Percentiles rank a stretch among this genome's conserved stretches.
These are phyloP conservation scores for Carex littledalei DNA, from an alignment of 176 grass and related monocot species.

Conservation along the genomic window DNA sequence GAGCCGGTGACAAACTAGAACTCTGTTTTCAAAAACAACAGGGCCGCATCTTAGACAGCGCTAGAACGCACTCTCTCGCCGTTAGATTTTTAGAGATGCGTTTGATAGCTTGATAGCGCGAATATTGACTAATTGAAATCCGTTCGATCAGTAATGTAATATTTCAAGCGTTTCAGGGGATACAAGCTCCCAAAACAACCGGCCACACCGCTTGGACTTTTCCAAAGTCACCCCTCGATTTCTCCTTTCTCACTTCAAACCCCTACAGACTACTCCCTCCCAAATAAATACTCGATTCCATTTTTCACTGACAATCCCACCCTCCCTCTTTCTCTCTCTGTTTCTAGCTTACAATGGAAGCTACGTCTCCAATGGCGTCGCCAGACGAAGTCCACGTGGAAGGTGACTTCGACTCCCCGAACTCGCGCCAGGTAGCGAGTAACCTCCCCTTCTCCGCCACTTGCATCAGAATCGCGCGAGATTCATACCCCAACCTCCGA, in stretches of 20 bases:
- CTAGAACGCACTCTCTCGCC: not conserved
- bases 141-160: not conserved
- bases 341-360: not conserved
- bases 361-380: constrained; percentile 33
- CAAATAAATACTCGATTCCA: not conserved
- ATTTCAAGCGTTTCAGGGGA: not conserved
- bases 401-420: constrained; percentile 39
- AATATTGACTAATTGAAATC: not conserved
- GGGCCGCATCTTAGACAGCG: not conserved
- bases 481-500: constrained; percentile 84
- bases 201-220: not conserved
- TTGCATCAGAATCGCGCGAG: constrained; percentile 75
- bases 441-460: constrained; percentile 66
- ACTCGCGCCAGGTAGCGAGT: constrained; percentile 3
- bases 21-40: not conserved
- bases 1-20: no score
- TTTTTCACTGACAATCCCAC: not conserved
- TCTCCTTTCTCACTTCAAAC: not conserved
- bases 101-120: not conserved
- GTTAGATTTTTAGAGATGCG: not conserved
- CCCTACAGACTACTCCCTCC: not conserved
- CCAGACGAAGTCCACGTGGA: constrained; percentile 43
- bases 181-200: not conserved
- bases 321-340: not conserved
- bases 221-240: constrained; percentile 1